Evolutionary conservation across 352 stramenopile genomes (phyloP).

Genomic region (Globisporangium okanoganense): DNA sequence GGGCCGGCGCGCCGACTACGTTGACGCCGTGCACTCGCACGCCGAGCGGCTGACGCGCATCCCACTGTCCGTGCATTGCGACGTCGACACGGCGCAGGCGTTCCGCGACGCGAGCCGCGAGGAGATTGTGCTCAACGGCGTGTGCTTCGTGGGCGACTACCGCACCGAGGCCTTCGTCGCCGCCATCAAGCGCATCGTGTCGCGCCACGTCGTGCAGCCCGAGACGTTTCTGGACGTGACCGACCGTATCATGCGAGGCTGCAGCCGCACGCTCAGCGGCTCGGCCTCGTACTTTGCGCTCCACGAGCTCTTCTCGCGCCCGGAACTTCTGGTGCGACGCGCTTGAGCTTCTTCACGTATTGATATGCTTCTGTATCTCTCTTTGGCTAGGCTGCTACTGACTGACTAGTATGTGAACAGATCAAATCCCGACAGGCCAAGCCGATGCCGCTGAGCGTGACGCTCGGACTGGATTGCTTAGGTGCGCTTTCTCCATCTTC

Average conservation of each 20-base stretch:
- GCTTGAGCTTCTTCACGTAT: too few species aligned
- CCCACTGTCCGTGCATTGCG: constrained; percentile 49
- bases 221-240: constrained; percentile 42
- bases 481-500: constrained; percentile 24
- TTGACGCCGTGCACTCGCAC: constrained; percentile 34
- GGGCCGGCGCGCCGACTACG: constrained; percentile 48
- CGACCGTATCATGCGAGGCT: constrained; percentile 65
- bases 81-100: constrained; percentile 65
- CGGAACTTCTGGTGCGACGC: constrained; percentile 42
- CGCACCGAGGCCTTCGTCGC: constrained; percentile 71
- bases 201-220: constrained; percentile 35
- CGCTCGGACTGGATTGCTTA: constrained; percentile 40
- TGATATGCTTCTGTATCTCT: not conserved
- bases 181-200: constrained; percentile 70
- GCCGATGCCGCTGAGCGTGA: constrained; percentile 53
- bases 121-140: constrained; percentile 69
- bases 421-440: constrained; percentile 55
- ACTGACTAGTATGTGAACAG: constrained; percentile 25
- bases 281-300: constrained; percentile 76
- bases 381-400: too few species aligned
- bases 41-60: constrained; percentile 33
- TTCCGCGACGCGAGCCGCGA: constrained; percentile 67
- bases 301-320: constrained; percentile 54
- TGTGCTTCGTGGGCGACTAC: constrained; percentile 71
- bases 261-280: constrained; percentile 71